Conservation (phyloP, 805 yeast genomes). For the Kregervanrija pseudodelftensis region DNA sequence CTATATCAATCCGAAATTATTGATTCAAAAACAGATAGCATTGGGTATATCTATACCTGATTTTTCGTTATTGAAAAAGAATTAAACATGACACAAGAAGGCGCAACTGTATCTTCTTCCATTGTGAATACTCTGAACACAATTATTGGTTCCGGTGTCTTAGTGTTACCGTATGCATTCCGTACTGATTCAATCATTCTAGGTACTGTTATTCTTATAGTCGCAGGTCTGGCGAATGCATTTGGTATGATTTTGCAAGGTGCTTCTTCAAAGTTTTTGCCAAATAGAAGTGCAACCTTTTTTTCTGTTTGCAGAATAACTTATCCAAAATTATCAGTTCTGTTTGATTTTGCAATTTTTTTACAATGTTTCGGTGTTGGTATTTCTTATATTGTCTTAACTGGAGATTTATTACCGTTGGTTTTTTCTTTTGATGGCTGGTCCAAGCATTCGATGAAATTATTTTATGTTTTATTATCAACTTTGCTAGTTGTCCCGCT, state of each 20-base stretch:
- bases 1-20: too few relatives aligned
- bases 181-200: conserved; percentile 56
- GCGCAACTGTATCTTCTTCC: conserved; percentile 53
- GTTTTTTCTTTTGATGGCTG: conserved; percentile 34
- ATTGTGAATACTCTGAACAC: conserved; percentile 65
- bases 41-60: too few relatives aligned
- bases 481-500: conserved; percentile 53
- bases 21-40: too few relatives aligned
- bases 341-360: conserved; percentile 71
- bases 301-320: conserved; percentile 65
- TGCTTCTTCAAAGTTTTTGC: conserved; percentile 48
- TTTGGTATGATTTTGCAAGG: conserved; percentile 62
- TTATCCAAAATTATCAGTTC: conserved; percentile 58
- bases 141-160: conserved; percentile 72
- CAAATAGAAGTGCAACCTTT: conserved; percentile 59
- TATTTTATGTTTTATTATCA: conserved; percentile 51
- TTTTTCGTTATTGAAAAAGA: too few relatives aligned
- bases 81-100: conserved; percentile 1
- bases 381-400: conserved; percentile 60
- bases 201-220: conserved; percentile 46
- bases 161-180: conserved; percentile 71
- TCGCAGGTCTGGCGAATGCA: conserved; percentile 62
- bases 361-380: conserved; percentile 78
- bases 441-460: conserved; percentile 24
- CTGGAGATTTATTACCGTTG: conserved; percentile 71